These are phyloP conservation scores for Apophysomyces variabilis DNA, from an alignment of 371 early-diverging fungal species.

Conservation along the genomic window DNA sequence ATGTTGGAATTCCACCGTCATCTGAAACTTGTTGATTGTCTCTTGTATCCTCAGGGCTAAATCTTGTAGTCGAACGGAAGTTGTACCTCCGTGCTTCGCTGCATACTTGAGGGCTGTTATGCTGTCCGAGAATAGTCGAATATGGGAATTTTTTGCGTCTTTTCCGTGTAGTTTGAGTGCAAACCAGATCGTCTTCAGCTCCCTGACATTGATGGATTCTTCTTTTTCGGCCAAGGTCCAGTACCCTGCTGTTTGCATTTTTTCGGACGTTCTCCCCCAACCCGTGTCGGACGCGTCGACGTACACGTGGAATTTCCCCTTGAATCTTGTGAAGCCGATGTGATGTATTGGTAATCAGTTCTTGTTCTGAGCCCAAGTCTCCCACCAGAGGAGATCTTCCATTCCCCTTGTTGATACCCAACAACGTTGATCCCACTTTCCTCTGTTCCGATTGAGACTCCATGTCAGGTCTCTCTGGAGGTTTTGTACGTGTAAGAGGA, in stretches of 20 bases:
- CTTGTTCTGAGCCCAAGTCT: too few relatives aligned
- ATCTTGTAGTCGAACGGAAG: constrained; percentile 13
- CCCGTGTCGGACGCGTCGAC: constrained; percentile 18
- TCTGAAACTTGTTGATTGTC: background rate
- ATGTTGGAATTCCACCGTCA: constrained; percentile 17
- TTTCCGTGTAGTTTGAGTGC: constrained; percentile 18
- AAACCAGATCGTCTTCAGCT: constrained; percentile 25
- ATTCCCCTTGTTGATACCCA: too few relatives aligned
- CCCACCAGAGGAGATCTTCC: too few relatives aligned
- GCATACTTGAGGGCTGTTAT: constrained; percentile 27
- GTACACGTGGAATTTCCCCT: background rate
- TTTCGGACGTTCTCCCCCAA: constrained; percentile 5
- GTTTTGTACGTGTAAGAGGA: too few relatives aligned
- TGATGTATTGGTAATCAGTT: too few relatives aligned
- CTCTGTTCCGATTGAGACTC: too few relatives aligned
- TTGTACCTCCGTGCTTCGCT: constrained; percentile 23
- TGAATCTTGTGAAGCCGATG: background rate
- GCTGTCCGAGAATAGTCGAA: constrained; percentile 25
- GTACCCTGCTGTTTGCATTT: constrained; percentile 14
- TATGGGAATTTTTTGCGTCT: constrained; percentile 13
- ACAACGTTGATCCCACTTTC: too few relatives aligned
- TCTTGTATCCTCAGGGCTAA: constrained; percentile 14
- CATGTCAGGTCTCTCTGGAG: too few relatives aligned
- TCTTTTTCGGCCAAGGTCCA: constrained; percentile 22
- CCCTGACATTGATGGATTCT: constrained; percentile 27